Conservation (phyloP, 139 green algal genomes). For the Chloropicon primus region DNA sequence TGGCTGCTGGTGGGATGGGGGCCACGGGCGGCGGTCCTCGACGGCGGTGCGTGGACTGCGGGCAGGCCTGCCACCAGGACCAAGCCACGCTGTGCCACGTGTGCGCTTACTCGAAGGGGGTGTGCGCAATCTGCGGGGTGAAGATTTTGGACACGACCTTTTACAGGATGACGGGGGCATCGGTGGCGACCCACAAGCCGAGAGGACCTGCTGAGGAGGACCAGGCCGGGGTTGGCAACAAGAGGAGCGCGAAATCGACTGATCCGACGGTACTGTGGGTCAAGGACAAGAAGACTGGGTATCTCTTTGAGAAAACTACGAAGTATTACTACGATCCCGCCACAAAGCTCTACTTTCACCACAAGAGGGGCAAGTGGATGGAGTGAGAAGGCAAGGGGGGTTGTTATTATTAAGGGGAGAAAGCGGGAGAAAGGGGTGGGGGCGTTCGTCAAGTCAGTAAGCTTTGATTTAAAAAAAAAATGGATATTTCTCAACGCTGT, state of each 20-base stretch:
- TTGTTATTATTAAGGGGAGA: no score
- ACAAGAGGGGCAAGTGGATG: not conserved
- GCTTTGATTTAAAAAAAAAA: not conserved
- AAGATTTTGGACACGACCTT: conserved; percentile 21
- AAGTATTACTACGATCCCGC: not conserved
- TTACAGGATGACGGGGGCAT: conserved; percentile 17
- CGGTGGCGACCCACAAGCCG: not conserved
- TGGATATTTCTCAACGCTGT: no score
- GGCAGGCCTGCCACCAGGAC: conserved; percentile 21
- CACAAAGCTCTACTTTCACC: not conserved
- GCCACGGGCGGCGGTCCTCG: not conserved
- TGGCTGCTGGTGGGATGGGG: conserved; percentile 7
- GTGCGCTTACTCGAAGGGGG: conserved; percentile 25
- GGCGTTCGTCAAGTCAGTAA: not conserved
- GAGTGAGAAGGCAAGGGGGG: not conserved
- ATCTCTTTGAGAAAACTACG: no score
- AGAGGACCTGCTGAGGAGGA: not conserved
- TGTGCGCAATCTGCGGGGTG: conserved; percentile 25
- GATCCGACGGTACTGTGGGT: no score
- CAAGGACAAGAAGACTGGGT: no score
- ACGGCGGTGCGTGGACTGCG: conserved; percentile 23
- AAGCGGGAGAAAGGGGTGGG: not conserved
- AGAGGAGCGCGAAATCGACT: not conserved
- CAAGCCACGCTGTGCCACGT: conserved; percentile 22
- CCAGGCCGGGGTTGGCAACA: not conserved